Conservation (phyloP, 75 land plant species). For the Cunninghamia lanceolata region DNA sequence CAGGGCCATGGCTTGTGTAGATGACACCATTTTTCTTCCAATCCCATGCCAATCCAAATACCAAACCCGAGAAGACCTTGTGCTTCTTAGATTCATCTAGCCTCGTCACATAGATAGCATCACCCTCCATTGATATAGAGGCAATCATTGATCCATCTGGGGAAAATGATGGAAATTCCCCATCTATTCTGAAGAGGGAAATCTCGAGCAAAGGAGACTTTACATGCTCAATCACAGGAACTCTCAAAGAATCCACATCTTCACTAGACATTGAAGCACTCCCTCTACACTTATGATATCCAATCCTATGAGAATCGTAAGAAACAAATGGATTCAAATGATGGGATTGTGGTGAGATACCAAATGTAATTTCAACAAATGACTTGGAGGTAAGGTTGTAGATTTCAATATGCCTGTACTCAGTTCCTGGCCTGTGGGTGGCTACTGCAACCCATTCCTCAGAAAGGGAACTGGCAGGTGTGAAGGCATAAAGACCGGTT, state of each 20-base stretch:
- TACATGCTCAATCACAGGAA: slow-evolving; percentile 14
- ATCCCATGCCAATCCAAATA: slow-evolving; percentile 39
- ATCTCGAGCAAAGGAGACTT: slow-evolving; percentile 15
- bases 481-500: slow-evolving; percentile 24
- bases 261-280: not conserved
- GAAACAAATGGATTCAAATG: slow-evolving; percentile 44
- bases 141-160: slow-evolving; percentile 35
- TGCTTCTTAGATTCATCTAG: slow-evolving; percentile 22
- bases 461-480: slow-evolving; percentile 19
- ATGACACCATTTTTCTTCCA: slow-evolving; percentile 17
- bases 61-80: slow-evolving; percentile 9
- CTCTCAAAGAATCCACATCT: not conserved
- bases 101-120: slow-evolving; percentile 14
- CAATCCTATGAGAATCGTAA: slow-evolving; percentile 13
- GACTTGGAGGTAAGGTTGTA: slow-evolving; percentile 15
- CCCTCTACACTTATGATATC: slow-evolving; percentile 33
- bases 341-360: slow-evolving; percentile 7
- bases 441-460: slow-evolving; percentile 29
- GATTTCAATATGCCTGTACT: slow-evolving; percentile 32
- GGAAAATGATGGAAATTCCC: slow-evolving; percentile 32
- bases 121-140: not conserved
- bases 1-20: slow-evolving; percentile 26
- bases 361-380: slow-evolving; percentile 18
- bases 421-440: slow-evolving; percentile 20
- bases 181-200: slow-evolving; percentile 26